Base-by-base conservation (phyloP, 768 basidiomycete species). In the Rhodotorula diobovata region DNA sequence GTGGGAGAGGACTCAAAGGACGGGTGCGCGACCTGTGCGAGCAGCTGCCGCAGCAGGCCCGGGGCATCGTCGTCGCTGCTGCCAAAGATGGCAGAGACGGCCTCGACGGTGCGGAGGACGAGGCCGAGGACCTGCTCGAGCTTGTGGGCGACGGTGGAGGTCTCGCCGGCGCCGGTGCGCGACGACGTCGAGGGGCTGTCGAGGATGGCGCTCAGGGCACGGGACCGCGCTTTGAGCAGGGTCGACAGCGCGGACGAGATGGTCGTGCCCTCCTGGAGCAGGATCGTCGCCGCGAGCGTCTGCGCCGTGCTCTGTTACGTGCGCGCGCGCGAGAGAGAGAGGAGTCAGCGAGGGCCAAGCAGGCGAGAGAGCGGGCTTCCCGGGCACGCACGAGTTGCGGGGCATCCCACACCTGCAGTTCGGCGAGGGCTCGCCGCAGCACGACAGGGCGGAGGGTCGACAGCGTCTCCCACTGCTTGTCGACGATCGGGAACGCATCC, bases 401-500 rank as follows among this genome's bases (percentile, higher is more conserved):
- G 0, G 61, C 37, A 1, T 69, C 64, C 61, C 67, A 63, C 9
- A 3, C 30, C 14, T 53, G 28, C 35, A 75, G 43, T 34, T 70
- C 62, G 0, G 37, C 61, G 23, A 41, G 37, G 30, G 74, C 74
- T 7, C 71, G 46, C 50, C 71, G 51, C 37, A 62, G 37, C 34
- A 76, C 64, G 20, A 69, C 62, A 0, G 65, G 64, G 9, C 61
- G 61, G 41, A 78, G 54, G 32, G 58, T 45, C 2, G 61, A 60
- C 25, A 78, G 53, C 35, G 61, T 63, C 37, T 78, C 77, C 45
- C 64, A 67, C 56, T 77, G 76, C 57, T 69, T 68, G 41, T 73
- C 73, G n/a, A 77, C 68, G n/a, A 78, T 71, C 14, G 77, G 77
- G 58, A 78, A 78, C 28, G 65, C 53, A 8, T 66, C 69, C 32